Evolutionary conservation across 257 asterid genomes (phyloP), one percentile per base, ranked within the genome.

Genomic region (Solanum sitiens): DNA sequence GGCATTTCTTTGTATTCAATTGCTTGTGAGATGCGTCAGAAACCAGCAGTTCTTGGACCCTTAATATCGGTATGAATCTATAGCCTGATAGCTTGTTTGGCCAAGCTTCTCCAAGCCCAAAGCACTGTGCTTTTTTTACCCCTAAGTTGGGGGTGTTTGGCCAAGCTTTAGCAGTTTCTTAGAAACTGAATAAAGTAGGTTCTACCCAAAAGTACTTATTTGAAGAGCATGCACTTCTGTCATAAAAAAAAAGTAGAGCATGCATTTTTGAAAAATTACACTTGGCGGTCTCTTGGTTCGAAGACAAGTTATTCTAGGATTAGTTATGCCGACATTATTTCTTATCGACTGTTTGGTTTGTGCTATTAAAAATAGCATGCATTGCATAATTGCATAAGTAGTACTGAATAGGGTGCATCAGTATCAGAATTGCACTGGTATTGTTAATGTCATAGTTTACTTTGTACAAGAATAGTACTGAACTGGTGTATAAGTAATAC

Each of bases 1-100:
- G 99, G 98, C 79, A 97, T 97, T 87, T 89, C 98, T 86, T 87
- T 97, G 89, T 93, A 91, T 91, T 83, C 96, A 1, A 89, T 97
- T 84, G 88, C 93, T 35, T 86, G 98, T 30, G 98, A 95, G 75
- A 86, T 37, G 90, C 91, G 93, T 61, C 94, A 93, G 92, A 97
- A 91, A 88, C 91, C 96, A 32, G 98, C 97, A 72, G 92, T 97
- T 71, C 89, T 97, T 87, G 98, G 98, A 86, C 91, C 97, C 84
- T 90, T 97, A 86, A 89, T 97, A 90, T 92, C 94, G 7, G 98
- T 97, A 93, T 85, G 94, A 72, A 83, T 71, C 77, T 42, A 70
- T 32, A 76, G 10, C 87, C 75, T 75, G 42, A 39, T 6, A 39
- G 32, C 53, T 8, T 74, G 32, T 33, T 27, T 84, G 40, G 23